Conservation (phyloP, 345 rosid species). For the Viola odorata region DNA sequence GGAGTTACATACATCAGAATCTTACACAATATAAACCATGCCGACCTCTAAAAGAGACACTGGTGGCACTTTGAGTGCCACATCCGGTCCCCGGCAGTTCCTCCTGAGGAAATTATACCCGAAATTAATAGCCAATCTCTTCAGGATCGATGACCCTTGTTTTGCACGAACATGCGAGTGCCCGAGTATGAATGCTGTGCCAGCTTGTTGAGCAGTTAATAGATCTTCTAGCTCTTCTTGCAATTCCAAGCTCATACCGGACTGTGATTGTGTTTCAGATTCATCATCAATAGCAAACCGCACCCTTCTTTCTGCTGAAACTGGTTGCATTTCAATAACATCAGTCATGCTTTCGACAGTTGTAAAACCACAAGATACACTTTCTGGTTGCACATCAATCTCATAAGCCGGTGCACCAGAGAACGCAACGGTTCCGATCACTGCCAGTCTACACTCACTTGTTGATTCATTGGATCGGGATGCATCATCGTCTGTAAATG, state of each 20-base stretch:
- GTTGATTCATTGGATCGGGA: conserved; percentile 43
- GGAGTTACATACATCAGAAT: not conserved
- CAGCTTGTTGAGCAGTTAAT: conserved; percentile 63
- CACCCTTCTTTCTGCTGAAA: conserved; percentile 40
- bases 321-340: conserved; percentile 64
- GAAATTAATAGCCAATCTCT: conserved; percentile 63
- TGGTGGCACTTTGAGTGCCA: conserved; percentile 85
- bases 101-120: conserved; percentile 86
- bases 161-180: conserved; percentile 92
- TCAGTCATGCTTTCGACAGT: conserved; percentile 61
- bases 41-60: conserved; percentile 90
- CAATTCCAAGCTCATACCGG: conserved; percentile 31
- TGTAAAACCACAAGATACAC: conserved; percentile 64
- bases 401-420: conserved; percentile 44
- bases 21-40: conserved; percentile 77
- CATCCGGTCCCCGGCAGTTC: conserved; percentile 89
- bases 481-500: conserved; percentile 11
- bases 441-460: conserved; percentile 62
- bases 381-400: conserved; percentile 55
- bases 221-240: conserved; percentile 70
- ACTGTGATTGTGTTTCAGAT: conserved; percentile 23
- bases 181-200: conserved; percentile 85
- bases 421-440: conserved; percentile 56
- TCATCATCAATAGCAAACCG: conserved; percentile 63
- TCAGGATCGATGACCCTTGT: conserved; percentile 82